A percentile compares a stretch with the other conserved stretches of the same genome.
phyloP scores from a whole-genome alignment of 2,329 filamentous ascomycete species.

The Cercospora nicotianae region DNA sequence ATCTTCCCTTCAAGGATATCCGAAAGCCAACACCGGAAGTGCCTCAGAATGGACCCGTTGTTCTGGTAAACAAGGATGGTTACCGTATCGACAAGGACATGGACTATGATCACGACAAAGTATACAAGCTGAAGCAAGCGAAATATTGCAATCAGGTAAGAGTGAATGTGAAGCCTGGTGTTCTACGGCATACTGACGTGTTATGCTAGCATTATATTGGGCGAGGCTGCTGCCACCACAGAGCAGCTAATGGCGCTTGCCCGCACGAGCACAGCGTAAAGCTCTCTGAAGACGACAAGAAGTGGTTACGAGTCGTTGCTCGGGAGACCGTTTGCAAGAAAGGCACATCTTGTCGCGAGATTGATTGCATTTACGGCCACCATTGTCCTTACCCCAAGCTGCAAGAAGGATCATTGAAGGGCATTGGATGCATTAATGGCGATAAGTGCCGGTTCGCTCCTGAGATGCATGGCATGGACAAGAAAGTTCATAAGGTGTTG shows the following conservation, averaged over 20 bases:
- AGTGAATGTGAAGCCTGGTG: neutral
- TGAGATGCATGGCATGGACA: conserved; percentile 60
- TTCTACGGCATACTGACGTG: neutral
- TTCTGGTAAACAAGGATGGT: conserved; percentile 59
- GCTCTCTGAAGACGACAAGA: conserved; percentile 54
- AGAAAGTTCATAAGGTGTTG: conserved; percentile 53
- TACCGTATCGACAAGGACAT: conserved; percentile 59
- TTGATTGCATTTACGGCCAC: conserved; percentile 64
- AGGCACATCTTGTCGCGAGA: conserved; percentile 58
- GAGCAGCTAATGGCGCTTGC: conserved; percentile 51
- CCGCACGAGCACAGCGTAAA: conserved; percentile 58
- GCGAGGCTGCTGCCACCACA: conserved; percentile 55
- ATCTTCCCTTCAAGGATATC: conserved; percentile 27
- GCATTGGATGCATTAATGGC: conserved; percentile 59
- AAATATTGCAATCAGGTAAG: conserved; percentile 60
- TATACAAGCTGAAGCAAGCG: conserved; percentile 61
- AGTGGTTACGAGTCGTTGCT: conserved; percentile 58
- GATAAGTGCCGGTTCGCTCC: conserved; percentile 59
- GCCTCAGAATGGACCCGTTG: conserved; percentile 29
- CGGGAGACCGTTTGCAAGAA: conserved; percentile 63
- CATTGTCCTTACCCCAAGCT: conserved; percentile 55
- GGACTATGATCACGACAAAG: conserved; percentile 55
- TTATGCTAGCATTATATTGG: conserved; percentile 52
- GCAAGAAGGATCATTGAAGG: conserved; percentile 46
- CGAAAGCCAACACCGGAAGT: conserved; percentile 17